Evolutionary conservation across 2,329 filamentous ascomycete genomes (phyloP).

Genomic region (Fusarium albidum): DNA sequence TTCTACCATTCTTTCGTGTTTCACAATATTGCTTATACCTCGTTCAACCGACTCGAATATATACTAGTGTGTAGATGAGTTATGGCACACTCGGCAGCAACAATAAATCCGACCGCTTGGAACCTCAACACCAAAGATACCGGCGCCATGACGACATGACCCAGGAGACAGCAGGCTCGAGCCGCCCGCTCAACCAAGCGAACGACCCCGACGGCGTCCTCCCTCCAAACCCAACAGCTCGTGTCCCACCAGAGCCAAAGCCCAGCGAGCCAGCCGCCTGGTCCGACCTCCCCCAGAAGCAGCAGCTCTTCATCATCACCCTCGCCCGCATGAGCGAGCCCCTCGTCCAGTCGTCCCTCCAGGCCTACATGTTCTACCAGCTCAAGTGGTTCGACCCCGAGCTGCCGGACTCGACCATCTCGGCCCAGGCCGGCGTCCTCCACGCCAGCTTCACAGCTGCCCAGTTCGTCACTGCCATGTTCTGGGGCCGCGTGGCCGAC

Average conservation of each 20-base stretch:
- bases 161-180: neutral
- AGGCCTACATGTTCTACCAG: constrained; percentile 87
- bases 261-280: constrained; percentile 53
- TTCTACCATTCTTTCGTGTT: no score
- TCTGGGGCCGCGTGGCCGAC: constrained; percentile 79
- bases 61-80: constrained; percentile 36
- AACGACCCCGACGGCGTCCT: neutral
- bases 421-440: constrained; percentile 79
- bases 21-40: no score
- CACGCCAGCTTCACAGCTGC: constrained; percentile 82
- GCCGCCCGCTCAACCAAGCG: neutral
- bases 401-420: constrained; percentile 70
- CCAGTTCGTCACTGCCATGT: constrained; percentile 82
- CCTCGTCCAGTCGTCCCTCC: constrained; percentile 78
- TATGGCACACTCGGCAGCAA: constrained; percentile 22
- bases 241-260: constrained; percentile 5
- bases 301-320: constrained; percentile 79
- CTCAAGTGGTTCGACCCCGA: constrained; percentile 75
- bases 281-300: constrained; percentile 77
- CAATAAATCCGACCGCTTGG: constrained; percentile 23
- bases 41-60: no score
- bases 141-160: constrained; percentile 3
- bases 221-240: neutral
- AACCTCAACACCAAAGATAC: constrained; percentile 3
- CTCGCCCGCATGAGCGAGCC: constrained; percentile 84